Base-by-base conservation (phyloP, 2,329 filamentous ascomycete genomes). In the Diaporthe sp. region DNA sequence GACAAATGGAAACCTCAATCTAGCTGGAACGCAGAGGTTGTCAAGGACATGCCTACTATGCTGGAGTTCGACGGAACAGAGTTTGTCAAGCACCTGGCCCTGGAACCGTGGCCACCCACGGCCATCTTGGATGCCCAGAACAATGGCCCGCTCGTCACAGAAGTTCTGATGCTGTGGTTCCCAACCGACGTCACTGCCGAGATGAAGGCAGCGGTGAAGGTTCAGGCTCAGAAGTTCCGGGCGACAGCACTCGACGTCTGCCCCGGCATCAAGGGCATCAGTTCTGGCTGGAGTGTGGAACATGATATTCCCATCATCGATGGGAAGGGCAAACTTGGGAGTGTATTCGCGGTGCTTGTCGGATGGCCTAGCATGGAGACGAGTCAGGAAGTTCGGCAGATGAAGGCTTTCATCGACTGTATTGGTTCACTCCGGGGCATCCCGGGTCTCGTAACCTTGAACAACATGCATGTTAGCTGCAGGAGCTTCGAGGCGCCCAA, bases 161-260 rank as follows among this genome's bases (percentile, higher is more conserved):
- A 53, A 28, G 49, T 53, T 53, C 49, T 53, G 49, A 53, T 53
- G 49, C 22, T 53, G 49, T 53, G 49, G 49, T 53, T 53, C 49
- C 49, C 49, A 25, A 13, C n/a, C 49, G 49, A 53, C 1, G 49
- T 53, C 22, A 53, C 49, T 53, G 49, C 22, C 49, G 49, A 28
- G n/a, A 53, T 53, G 49, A 53, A 53, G 49, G 49, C 22, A 13
- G 49, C 49, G 7, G 49, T 53, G n/a, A 1, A 25, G 28, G 49
- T 53, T 12, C 49, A 53, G 49, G 49, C 49, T 2, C 8, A 53
- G 49, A 53, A 53, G 49, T 53, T 53, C 22, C 49, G 49, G 28
- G 22, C 49, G 12, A 53, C 49, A 12, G 49, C 49, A 25, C 22
- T 53, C 22, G 49, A 53, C 22, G 0, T 12, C 15, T 53, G 49